Base-by-base conservation (phyloP, 2,329 filamentous ascomycete genomes). In the Diplodia scrobiculata region DNA sequence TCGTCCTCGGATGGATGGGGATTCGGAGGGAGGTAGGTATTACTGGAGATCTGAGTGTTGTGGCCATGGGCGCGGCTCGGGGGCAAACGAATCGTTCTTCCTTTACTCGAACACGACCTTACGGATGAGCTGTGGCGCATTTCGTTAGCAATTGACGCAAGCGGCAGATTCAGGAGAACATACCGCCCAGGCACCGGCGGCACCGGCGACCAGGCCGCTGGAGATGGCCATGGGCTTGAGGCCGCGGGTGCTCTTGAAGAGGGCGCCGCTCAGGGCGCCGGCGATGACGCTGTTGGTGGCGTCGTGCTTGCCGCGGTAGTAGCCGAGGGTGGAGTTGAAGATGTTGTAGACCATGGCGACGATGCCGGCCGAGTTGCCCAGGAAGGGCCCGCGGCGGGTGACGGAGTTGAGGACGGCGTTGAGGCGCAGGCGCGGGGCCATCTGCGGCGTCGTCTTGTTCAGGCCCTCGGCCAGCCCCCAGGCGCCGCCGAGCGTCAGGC, bases 331-430 rank as follows among this genome's bases (percentile, higher is more conserved):
- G 70, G 75, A 78, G 70, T 79, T 79, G 60, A 69, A 62, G 32
- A 91, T 91, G 80, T 98, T 99, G 81, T 99, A 99, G 63, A 92
- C 88, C 84, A 99, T 93, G 38, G 96, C 95, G 64, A 99, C 88
- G 38, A 98, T 94, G 75, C 92, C 95, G 0, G 94, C 94, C 36
- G 91, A 96, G 83, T 99, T 99, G 51, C 95, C 95, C 72, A 99
- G 79, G 81, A 97, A 99, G 13, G 95, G 95, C 3, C 95, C 95
- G 78, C 95, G 84, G 74, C 95, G 83, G 67, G 95, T 99, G 69
- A 99, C 88, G 66, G 92, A 91, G 83, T 99, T 99, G 71, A 99
- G 86, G 25, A 96, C 91, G 68, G 91, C 91, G 84, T 99, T 99
- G 70, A 99, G 84, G 69, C 92, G 88, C 78, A 99, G 85, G 83